These are phyloP conservation scores for Penicillium sp. DNA, from an alignment of 2,329 filamentous ascomycete genomes.

Conservation along the genomic window DNA sequence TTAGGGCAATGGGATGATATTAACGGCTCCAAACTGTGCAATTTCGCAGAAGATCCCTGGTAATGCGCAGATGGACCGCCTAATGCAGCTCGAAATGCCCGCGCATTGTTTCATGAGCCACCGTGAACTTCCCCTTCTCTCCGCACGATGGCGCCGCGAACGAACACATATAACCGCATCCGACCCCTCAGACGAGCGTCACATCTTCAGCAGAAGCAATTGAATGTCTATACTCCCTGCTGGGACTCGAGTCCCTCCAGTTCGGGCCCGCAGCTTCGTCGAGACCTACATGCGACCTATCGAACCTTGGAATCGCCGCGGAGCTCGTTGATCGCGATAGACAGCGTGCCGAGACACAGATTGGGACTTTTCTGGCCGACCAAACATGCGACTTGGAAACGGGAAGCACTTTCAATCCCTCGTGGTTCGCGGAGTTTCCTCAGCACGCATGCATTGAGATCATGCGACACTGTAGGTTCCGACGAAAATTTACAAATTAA, in stretches of 20 bases:
- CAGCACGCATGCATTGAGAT: not conserved
- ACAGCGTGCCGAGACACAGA: not conserved
- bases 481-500: not conserved
- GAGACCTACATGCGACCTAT: conserved; percentile 5
- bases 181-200: conserved; percentile 6
- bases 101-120: not conserved
- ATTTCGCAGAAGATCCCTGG: not conserved
- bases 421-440: not conserved
- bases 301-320: not conserved
- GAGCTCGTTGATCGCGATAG: not conserved
- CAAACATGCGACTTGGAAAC: not conserved
- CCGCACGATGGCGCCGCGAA: conserved; percentile 16
- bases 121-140: not conserved
- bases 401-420: not conserved
- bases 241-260: not conserved
- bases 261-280: conserved; percentile 2
- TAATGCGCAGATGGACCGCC: not conserved
- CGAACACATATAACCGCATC: conserved; percentile 7
- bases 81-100: not conserved
- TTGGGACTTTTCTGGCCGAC: not conserved
- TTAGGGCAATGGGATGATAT: not conserved
- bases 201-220: not conserved
- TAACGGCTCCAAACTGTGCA: not conserved
- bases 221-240: not conserved
- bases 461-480: not conserved